Conservation (phyloP, 2,329 filamentous ascomycete genomes). For the Penicillium sp. region DNA sequence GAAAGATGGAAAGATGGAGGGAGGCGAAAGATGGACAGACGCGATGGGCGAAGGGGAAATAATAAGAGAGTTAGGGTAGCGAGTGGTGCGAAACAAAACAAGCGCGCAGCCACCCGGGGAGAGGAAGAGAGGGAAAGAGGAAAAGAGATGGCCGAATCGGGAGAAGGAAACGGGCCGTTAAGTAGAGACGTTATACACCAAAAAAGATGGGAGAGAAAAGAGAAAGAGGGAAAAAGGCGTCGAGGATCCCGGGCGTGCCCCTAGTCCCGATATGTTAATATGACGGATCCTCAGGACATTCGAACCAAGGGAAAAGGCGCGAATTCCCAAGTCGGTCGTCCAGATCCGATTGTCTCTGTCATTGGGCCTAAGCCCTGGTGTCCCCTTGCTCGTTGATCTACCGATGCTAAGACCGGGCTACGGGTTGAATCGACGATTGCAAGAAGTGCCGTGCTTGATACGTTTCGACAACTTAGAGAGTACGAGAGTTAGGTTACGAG, state of each 20-base stretch:
- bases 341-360: conserved; percentile 10
- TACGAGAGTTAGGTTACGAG: background rate
- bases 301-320: conserved; percentile 28
- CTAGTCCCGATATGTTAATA: conserved; percentile 44
- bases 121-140: conserved; percentile 3
- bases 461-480: too few species aligned
- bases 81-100: conserved; percentile 26
- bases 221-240: conserved; percentile 26
- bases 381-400: conserved; percentile 10
- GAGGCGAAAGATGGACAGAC: conserved; percentile 14
- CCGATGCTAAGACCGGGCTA: conserved; percentile 5
- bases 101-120: conserved; percentile 32
- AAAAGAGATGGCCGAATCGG: conserved; percentile 8
- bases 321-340: conserved; percentile 10
- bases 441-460: too few species aligned
- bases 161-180: background rate
- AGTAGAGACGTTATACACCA: conserved; percentile 1
- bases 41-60: conserved; percentile 12
- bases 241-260: conserved; percentile 37
- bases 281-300: conserved; percentile 37
- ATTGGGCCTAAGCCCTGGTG: background rate
- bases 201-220: conserved; percentile 14
- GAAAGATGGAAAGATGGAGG: conserved; percentile 5
- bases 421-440: background rate
- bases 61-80: background rate